These are phyloP conservation scores for Daedaleopsis nitida DNA, from an alignment of 768 basidiomycete genomes.

Conservation along the genomic window DNA sequence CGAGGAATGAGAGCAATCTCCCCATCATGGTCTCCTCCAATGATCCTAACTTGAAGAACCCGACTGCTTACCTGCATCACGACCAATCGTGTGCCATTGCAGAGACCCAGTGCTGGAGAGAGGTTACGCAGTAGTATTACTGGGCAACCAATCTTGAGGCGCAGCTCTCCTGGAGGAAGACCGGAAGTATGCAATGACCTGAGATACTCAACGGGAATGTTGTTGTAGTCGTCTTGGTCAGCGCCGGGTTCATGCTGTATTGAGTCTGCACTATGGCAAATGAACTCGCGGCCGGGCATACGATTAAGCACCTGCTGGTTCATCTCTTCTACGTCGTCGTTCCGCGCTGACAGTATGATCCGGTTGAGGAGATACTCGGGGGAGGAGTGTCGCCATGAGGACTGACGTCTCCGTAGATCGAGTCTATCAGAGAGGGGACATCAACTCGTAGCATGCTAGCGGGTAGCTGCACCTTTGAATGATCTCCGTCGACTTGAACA, in stretches of 20 bases:
- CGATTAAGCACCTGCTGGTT: constrained; percentile 23
- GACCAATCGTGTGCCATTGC: constrained; percentile 40
- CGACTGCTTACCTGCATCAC: constrained; percentile 26
- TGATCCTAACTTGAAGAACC: constrained; percentile 38
- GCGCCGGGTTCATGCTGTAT: constrained; percentile 1
- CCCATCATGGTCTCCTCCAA: constrained; percentile 41
- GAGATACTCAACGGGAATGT: constrained; percentile 21
- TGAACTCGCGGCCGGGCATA: constrained; percentile 22
- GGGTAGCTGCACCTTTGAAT: constrained; percentile 2
- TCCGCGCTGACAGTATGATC: constrained; percentile 31
- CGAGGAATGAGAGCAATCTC: constrained; percentile 34
- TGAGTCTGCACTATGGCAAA: constrained; percentile 26
- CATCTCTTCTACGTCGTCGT: constrained; percentile 28
- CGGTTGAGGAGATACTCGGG: constrained; percentile 35
- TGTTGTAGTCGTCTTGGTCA: background rate
- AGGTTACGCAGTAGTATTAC: constrained; percentile 50
- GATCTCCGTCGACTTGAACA: background rate
- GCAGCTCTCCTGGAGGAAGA: constrained; percentile 35
- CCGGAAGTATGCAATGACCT: constrained; percentile 38
- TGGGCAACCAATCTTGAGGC: constrained; percentile 26
- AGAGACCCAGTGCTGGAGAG: constrained; percentile 33
- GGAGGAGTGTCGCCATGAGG: constrained; percentile 35
- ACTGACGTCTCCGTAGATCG: constrained; percentile 9
- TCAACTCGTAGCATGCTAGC: background rate
- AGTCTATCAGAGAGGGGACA: constrained; percentile 3